A percentile compares a stretch with the other conserved stretches of the same genome.
Evolutionary conservation across 2,329 filamentous ascomycete species (phyloP).

Genomic region (Leptodontidium sp.): DNA sequence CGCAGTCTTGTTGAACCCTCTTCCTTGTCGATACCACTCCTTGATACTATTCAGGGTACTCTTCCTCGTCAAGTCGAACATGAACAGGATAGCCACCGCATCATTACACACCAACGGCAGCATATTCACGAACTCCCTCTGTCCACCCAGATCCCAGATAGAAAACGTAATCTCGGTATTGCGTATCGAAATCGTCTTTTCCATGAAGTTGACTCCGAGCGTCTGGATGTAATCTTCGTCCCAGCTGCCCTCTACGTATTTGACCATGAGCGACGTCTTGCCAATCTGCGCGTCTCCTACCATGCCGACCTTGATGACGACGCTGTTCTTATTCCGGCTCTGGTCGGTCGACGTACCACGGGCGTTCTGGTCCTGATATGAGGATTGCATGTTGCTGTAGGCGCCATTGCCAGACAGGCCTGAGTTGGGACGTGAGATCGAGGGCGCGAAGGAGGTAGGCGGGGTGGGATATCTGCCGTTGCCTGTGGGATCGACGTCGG

Average conservation of each 20-base stretch:
- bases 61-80: conserved; percentile 98
- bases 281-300: conserved; percentile 98
- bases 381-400: conserved; percentile 44
- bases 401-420: conserved; percentile 45
- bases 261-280: conserved; percentile 99
- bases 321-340: conserved; percentile 63
- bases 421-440: conserved; percentile 47
- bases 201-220: conserved; percentile 99
- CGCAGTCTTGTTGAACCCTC: conserved; percentile 99
- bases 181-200: conserved; percentile 98
- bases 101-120: conserved; percentile 99
- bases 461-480: conserved; percentile 46
- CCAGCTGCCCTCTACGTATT: conserved; percentile 99
- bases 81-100: conserved; percentile 97
- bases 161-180: conserved; percentile 99
- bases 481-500: conserved; percentile 43
- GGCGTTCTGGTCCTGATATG: conserved; percentile 47
- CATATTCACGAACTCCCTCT: conserved; percentile 99
- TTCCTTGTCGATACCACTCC: conserved; percentile 97
- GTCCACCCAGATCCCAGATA: conserved; percentile 97
- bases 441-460: conserved; percentile 44
- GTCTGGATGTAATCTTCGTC: conserved; percentile 99
- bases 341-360: conserved; percentile 41
- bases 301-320: conserved; percentile 99
- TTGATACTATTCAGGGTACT: conserved; percentile 99